Base-by-base conservation (phyloP, 805 yeast species). In the Candida lessepsii region DNA sequence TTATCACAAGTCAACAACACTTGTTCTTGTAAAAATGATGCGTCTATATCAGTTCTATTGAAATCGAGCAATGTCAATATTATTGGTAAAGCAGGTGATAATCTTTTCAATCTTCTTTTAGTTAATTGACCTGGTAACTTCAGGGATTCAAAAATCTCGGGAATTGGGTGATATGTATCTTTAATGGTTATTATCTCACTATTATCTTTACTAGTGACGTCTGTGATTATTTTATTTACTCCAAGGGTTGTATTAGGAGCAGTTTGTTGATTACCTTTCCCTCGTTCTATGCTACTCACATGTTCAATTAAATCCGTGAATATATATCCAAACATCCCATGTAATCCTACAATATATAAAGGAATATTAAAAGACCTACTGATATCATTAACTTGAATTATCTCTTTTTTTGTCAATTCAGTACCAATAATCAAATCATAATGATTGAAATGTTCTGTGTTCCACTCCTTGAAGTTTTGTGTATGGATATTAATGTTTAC, bases 251-350 rank as follows among this genome's bases (percentile, higher is more conserved):
- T 75, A n/a, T 73, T 56, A 7, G 65, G 55, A 16, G 68, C 63
- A 21, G 70, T 54, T 8, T 52, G 46, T 41, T 62, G 67, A 48
- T 65, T 68, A 29, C 78, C 75, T 41, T 67, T 72, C 33, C 75
- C 76, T 41, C 71, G 74, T 28, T 76, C 80, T 34, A 75, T 72
- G 3, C 61, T 63, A 2, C 86, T 71, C 23, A 70, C 67, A 60
- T 86, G 88, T 34, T 68, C 58, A 9, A 87, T 75, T 45, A 91
- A 69, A 60, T 93, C 99, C 3, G 80, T 79, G 56, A 90, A 83
- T 1, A 87, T 73, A 53, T 78, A 86, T 1, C 96, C 96, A 57
- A 76, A 88, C 55, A 90, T 65, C 0, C 99, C 99, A 58, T 83
- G 83, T 2, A 80, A 55, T 0, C 81, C 83, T 1, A 86, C 65